Conservation (phyloP, 495 filamentous ascomycete genomes). For the Podospora pseudocomata region DNA sequence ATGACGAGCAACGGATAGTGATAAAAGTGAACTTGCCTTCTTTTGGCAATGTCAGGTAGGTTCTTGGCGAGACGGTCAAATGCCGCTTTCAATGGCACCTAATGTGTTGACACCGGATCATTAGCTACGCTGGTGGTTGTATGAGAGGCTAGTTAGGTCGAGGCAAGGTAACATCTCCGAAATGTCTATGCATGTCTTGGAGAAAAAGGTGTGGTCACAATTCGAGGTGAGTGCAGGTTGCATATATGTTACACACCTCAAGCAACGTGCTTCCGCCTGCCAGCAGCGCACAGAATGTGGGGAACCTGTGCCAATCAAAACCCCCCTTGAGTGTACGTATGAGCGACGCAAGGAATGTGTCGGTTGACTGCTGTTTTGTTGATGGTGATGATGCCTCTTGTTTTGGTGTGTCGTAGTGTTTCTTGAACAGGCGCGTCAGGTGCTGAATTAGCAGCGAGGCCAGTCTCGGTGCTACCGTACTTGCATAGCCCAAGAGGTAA, state of each 20-base stretch:
- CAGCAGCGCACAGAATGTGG: conserved; percentile 74
- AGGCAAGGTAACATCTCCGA: conserved; percentile 3
- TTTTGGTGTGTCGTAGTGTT: conserved; percentile 19
- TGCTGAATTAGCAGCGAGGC: conserved; percentile 53
- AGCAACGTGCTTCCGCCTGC: conserved; percentile 74
- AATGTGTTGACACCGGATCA: background rate
- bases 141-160: background rate
- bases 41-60: conserved; percentile 30
- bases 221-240: background rate
- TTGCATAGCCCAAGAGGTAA: conserved; percentile 72
- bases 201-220: background rate
- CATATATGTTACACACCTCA: conserved; percentile 44
- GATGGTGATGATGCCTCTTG: background rate
- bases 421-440: conserved; percentile 30
- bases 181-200: background rate
- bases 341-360: conserved; percentile 41
- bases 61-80: conserved; percentile 24
- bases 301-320: conserved; percentile 60
- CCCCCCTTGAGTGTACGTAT: conserved; percentile 44
- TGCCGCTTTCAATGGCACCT: conserved; percentile 33
- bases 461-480: conserved; percentile 63
- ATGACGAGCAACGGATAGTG: background rate
- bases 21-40: conserved; percentile 28
- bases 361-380: conserved; percentile 5
- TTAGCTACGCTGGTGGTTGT: conserved; percentile 6